Evolutionary conservation across 768 basidiomycete genomes (phyloP), one percentile per base, ranked within the genome.

Genomic region (Boletales sp.): DNA sequence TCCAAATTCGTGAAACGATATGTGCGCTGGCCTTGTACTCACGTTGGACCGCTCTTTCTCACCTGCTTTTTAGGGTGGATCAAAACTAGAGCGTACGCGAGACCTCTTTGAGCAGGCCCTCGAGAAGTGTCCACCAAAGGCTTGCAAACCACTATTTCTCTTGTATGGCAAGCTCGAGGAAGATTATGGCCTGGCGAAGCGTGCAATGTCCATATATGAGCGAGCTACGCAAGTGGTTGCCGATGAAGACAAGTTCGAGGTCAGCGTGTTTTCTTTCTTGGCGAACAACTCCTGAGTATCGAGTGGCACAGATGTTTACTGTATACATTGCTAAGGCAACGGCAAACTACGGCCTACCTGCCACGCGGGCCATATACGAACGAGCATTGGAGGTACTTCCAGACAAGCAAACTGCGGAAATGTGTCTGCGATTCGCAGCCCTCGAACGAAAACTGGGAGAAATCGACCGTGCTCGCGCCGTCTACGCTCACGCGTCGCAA

Each of bases 391-490:
- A 98, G 73, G 80, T 86, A 32, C 79, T 99, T 4, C 97, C 95
- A 8, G 90, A 97, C 71, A 79, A 80, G 40, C 90, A 97, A 72
- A 97, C 95, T 0, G 94, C 95, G 17, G 88, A 94, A 68, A 97
- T 98, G 92, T 97, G 94, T 67, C 76, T 97, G 18, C 90, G 94
- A 40, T 99, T 98, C 67, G 95, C 97, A 5, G 81, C 83, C 31
- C 82, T 99, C 60, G 97, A 99, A 69, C 86, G 95, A 58, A 99
- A 99, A 67, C 83, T 99, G 32, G 97, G 97, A 47, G 97, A 99
- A 74, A 98, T 99, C 68, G 97, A 99, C 72, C 81, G 97, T 21
- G 97, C 97, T 12, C 84, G 97, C 43, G 88, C 94, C 2, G 88
- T 98, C 57, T 98, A 95, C 59, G 95, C 94, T 2, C 95, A 98